Percentiles rank a stretch among this genome's conserved stretches.
Evolutionary conservation across 257 asterid genomes (phyloP).

Genomic region (Hygrophila difformis): DNA sequence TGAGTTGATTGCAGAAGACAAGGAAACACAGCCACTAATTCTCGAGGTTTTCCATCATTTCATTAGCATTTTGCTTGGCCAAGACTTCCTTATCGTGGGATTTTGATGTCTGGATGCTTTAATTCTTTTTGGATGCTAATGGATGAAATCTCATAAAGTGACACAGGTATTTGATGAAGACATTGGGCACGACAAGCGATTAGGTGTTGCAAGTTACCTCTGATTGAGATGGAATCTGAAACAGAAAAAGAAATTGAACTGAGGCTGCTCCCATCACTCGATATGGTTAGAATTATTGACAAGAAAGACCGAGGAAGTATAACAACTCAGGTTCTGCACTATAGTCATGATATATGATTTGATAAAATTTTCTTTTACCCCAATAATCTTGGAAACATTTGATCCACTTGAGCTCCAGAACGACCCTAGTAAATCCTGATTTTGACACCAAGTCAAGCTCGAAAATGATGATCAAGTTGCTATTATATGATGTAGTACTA

Average conservation of each 20-base stretch:
- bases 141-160: background rate
- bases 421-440: too few relatives aligned
- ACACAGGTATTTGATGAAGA: conserved; percentile 82
- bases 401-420: too few relatives aligned
- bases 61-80: too few relatives aligned
- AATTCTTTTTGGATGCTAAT: background rate
- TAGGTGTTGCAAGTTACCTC: conserved; percentile 63
- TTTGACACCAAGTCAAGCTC: too few relatives aligned
- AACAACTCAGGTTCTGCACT: conserved; percentile 39
- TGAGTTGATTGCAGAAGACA: conserved; percentile 85
- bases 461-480: too few relatives aligned
- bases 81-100: background rate
- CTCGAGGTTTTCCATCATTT: too few relatives aligned
- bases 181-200: conserved; percentile 78
- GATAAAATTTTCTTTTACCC: too few relatives aligned
- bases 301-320: conserved; percentile 86
- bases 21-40: conserved; percentile 82
- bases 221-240: conserved; percentile 65
- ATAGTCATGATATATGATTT: too few relatives aligned
- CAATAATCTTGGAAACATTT: too few relatives aligned
- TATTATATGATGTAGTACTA: too few relatives aligned
- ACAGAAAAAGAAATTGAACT: conserved; percentile 43
- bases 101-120: background rate
- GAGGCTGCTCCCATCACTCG: conserved; percentile 67
- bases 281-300: conserved; percentile 82